Evolutionary conservation across 495 filamentous ascomycete genomes (phyloP).

Genomic region (Aspergillus conjunctus): DNA sequence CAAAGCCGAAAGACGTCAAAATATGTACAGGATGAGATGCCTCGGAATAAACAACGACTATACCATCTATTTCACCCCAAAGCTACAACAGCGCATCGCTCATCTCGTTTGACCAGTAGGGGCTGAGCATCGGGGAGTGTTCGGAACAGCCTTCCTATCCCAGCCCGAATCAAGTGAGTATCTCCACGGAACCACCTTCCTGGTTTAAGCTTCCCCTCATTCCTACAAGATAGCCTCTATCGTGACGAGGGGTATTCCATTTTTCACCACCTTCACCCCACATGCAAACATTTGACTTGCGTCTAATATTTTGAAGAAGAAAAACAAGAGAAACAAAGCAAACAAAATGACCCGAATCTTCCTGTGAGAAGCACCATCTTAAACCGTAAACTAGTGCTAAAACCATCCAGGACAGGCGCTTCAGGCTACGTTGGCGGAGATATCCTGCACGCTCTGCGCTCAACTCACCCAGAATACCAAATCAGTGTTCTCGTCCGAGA

Average conservation of each 20-base stretch:
- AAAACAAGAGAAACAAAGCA: background rate
- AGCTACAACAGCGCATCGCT: background rate
- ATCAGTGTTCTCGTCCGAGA: constrained; percentile 62
- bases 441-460: constrained; percentile 53
- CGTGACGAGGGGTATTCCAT: background rate
- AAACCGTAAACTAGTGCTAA: background rate
- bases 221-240: background rate
- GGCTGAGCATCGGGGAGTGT: background rate
- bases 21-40: background rate
- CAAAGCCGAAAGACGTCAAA: background rate
- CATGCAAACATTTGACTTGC: background rate
- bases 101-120: background rate
- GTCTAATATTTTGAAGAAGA: background rate
- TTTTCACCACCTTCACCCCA: background rate
- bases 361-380: constrained; percentile 17
- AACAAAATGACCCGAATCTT: constrained; percentile 30
- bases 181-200: constrained; percentile 22
- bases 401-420: constrained; percentile 46
- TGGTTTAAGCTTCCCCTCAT: background rate
- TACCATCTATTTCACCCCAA: background rate
- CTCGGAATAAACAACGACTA: background rate
- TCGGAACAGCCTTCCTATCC: background rate
- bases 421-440: constrained; percentile 74
- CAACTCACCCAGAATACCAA: constrained; percentile 61
- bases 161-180: background rate